Evolutionary conservation across 2,329 filamentous ascomycete species (phyloP).

Genomic region (Seiridium unicorne): DNA sequence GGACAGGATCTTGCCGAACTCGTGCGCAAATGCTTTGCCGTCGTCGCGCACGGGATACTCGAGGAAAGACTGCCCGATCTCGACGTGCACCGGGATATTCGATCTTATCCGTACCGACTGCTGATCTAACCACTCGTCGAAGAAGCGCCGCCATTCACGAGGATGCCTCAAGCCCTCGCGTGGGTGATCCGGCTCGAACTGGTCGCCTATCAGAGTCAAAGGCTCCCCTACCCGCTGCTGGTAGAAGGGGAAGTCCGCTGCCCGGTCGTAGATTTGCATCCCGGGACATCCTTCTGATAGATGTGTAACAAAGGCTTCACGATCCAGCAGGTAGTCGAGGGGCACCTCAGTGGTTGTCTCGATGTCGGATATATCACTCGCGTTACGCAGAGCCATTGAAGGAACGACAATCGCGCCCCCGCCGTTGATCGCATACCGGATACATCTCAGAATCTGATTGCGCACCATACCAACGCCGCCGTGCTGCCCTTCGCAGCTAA

Average conservation of each 20-base stretch:
- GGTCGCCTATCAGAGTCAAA: slow-evolving; percentile 24
- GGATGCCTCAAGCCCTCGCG: slow-evolving; percentile 19
- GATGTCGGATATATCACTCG: slow-evolving; percentile 28
- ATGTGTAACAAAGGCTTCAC: slow-evolving; percentile 20
- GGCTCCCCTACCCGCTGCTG: slow-evolving; percentile 12
- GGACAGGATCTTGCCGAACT: slow-evolving; percentile 31
- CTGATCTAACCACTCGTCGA: slow-evolving; percentile 31
- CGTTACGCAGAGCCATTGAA: slow-evolving; percentile 32
- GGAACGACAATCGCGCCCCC: slow-evolving; percentile 35
- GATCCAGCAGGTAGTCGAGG: slow-evolving; percentile 27
- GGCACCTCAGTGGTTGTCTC: slow-evolving; percentile 25
- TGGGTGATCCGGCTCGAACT: slow-evolving; percentile 29
- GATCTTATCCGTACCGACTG: slow-evolving; percentile 14
- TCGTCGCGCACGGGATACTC: slow-evolving; percentile 35
- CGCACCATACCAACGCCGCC: slow-evolving; percentile 38
- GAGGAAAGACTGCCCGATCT: slow-evolving; percentile 31
- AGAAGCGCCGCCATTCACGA: slow-evolving; percentile 22
- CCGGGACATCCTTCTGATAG: slow-evolving; percentile 25
- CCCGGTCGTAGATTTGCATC: slow-evolving; percentile 24
- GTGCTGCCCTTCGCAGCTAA: slow-evolving; percentile 36
- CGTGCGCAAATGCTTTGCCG: slow-evolving; percentile 28
- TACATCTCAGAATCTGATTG: slow-evolving; percentile 38
- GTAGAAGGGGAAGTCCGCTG: slow-evolving; percentile 27
- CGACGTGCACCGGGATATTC: slow-evolving; percentile 23
- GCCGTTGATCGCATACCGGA: slow-evolving; percentile 36